These are phyloP conservation scores for Alternaria solani DNA, from an alignment of 2,329 filamentous ascomycete species.

Conservation along the genomic window DNA sequence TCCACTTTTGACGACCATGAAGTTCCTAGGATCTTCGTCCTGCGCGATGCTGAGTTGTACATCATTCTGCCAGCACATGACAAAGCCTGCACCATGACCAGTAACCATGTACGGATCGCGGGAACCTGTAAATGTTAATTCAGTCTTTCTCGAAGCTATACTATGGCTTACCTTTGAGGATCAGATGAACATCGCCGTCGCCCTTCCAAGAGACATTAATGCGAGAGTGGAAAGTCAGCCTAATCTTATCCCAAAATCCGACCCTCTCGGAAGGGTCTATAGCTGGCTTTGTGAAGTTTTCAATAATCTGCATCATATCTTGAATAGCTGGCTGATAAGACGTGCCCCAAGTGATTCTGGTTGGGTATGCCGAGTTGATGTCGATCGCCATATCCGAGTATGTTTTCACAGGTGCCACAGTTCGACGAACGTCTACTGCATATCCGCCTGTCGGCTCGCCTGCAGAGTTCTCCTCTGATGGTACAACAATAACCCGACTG, in stretches of 20 bases:
- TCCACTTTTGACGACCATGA: conserved; percentile 95
- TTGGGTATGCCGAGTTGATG: conserved; percentile 91
- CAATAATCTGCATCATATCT: conserved; percentile 99
- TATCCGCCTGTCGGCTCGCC: conserved; percentile 73
- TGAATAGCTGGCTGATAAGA: conserved; percentile 98
- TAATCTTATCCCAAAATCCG: conserved; percentile 98
- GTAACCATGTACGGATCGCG: conserved; percentile 94
- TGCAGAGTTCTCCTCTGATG: conserved; percentile 65
- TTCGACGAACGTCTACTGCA: conserved; percentile 84
- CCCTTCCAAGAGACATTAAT: conserved; percentile 91
- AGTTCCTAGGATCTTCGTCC: conserved; percentile 85
- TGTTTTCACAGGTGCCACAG: conserved; percentile 93
- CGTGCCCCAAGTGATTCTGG: conserved; percentile 94
- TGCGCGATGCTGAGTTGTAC: conserved; percentile 86
- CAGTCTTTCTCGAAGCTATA: neutral
- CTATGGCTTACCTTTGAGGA: conserved; percentile 75
- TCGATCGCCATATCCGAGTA: conserved; percentile 92
- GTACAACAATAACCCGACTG: conserved; percentile 84
- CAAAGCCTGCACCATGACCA: conserved; percentile 89
- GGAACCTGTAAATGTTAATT: conserved; percentile 59
- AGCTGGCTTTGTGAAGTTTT: conserved; percentile 95
- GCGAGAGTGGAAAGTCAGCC: conserved; percentile 91
- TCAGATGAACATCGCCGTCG: conserved; percentile 92
- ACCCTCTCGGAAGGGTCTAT: conserved; percentile 92
- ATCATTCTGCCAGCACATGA: conserved; percentile 98